Conservation (phyloP, 306 rosid species). For the Vachellia collinsii region DNA sequence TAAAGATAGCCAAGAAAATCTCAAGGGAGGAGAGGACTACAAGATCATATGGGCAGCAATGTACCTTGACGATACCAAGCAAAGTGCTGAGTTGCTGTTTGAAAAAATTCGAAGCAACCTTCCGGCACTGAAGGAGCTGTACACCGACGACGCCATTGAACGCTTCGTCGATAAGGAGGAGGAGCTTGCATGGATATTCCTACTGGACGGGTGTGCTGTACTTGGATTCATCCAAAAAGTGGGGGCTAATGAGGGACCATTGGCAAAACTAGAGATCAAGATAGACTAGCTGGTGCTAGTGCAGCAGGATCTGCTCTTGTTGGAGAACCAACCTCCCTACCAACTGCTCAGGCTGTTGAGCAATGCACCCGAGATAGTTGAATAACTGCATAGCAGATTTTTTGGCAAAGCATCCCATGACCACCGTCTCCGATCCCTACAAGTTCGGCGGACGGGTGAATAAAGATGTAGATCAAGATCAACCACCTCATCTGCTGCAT, state of each 20-base stretch:
- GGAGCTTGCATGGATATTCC: conserved; percentile 26
- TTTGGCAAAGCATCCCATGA: background rate
- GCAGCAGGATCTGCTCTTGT: conserved; percentile 5
- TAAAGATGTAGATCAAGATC: background rate
- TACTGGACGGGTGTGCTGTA: conserved; percentile 31
- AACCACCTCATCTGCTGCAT: background rate
- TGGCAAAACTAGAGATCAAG: background rate
- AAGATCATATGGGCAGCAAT: conserved; percentile 1
- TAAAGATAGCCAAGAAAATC: background rate
- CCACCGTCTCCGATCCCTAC: background rate
- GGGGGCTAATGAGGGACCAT: background rate
- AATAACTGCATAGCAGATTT: background rate
- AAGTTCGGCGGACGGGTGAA: background rate
- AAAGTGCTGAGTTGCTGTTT: background rate
- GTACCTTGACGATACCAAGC: background rate
- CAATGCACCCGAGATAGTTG: background rate
- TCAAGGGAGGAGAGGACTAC: background rate
- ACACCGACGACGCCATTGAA: background rate
- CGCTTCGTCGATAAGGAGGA: background rate
- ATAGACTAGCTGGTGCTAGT: background rate
- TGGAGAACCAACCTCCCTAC: conserved; percentile 32
- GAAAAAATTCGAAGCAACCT: background rate
- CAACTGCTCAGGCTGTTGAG: conserved; percentile 5
- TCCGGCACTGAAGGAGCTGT: background rate
- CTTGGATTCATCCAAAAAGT: background rate